Percentiles rank a stretch among this genome's conserved stretches.
Conservation (phyloP, 1,284 basidiomycete species). For the Pascua guehoae region DNA sequence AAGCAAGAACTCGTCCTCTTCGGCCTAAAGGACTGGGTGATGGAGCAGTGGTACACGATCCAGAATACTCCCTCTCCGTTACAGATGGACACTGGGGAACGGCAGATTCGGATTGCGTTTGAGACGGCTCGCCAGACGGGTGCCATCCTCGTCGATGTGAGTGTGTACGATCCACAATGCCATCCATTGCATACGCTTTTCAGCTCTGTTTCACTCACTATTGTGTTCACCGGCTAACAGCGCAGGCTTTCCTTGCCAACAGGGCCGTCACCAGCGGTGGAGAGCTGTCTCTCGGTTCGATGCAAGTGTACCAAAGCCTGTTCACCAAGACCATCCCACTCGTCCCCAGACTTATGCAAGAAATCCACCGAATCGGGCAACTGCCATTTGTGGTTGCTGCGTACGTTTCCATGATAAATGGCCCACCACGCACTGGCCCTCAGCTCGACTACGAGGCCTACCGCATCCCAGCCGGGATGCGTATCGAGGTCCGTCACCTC, state of each 20-base stretch:
- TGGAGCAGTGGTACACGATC: conserved; percentile 61
- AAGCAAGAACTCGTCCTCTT: conserved; percentile 74
- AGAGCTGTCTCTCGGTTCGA: conserved; percentile 61
- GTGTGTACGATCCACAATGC: not conserved
- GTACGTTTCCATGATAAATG: conserved; percentile 66
- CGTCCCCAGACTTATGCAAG: not conserved
- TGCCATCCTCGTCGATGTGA: not conserved
- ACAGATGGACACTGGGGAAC: too few relatives aligned
- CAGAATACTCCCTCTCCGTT: too few relatives aligned
- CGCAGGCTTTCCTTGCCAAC: conserved; percentile 60
- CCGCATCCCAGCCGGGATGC: conserved; percentile 54
- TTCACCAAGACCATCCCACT: conserved; percentile 51
- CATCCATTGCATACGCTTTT: too few relatives aligned
- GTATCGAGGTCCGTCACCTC: conserved; percentile 65
- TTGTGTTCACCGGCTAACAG: conserved; percentile 46
- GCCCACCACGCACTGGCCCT: conserved; percentile 53
- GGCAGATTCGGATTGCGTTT: too few relatives aligned
- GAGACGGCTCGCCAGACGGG: not conserved
- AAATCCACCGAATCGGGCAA: conserved; percentile 62
- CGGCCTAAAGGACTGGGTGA: conserved; percentile 73
- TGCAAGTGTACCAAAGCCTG: conserved; percentile 65
- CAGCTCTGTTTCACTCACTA: not conserved
- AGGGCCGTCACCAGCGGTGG: conserved; percentile 59
- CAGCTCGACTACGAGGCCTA: conserved; percentile 28
- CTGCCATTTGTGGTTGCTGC: conserved; percentile 75